These are phyloP conservation scores for Cinnamomum micranthum DNA, from an alignment of 164 flowering plant genomes.

Conservation along the genomic window DNA sequence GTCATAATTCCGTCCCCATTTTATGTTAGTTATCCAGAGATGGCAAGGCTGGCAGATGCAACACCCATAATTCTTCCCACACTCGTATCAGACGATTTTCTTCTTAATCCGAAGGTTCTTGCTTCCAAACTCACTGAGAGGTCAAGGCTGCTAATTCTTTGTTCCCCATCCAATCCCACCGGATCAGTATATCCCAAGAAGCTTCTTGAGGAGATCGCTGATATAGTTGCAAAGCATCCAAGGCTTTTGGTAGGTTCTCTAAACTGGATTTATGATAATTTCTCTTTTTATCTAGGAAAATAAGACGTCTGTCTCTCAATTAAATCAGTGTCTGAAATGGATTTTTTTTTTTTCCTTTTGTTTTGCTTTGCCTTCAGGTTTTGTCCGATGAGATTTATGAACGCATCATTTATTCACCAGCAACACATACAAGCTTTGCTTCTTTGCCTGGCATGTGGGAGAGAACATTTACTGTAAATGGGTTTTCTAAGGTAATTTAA, in stretches of 20 bases:
- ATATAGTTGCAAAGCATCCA: slow-evolving; percentile 77
- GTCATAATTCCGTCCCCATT: slow-evolving; percentile 92
- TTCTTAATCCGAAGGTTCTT: slow-evolving; percentile 73
- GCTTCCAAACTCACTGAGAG: slow-evolving; percentile 73
- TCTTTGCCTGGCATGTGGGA: slow-evolving; percentile 98
- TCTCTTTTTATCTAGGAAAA: not conserved
- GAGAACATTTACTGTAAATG: slow-evolving; percentile 89
- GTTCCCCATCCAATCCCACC: slow-evolving; percentile 96
- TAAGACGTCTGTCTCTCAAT: not conserved
- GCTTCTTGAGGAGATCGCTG: slow-evolving; percentile 81
- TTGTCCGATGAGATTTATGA: slow-evolving; percentile 95
- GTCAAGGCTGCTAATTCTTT: slow-evolving; percentile 84
- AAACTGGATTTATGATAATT: not conserved
- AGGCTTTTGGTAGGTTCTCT: slow-evolving; percentile 66
- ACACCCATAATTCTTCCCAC: slow-evolving; percentile 83
- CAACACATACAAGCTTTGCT: slow-evolving; percentile 91
- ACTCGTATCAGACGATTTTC: slow-evolving; percentile 67
- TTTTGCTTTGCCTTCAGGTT: slow-evolving; percentile 44
- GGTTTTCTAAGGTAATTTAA: slow-evolving; percentile 83
- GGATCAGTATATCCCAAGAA: slow-evolving; percentile 87
- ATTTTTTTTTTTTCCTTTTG: not conserved
- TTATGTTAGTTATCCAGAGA: slow-evolving; percentile 97
- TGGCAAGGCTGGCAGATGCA: slow-evolving; percentile 93
- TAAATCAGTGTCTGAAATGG: not conserved
- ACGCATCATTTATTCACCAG: slow-evolving; percentile 89